These are phyloP conservation scores for Porcisia deanei DNA, from an alignment of 208 protist genomes.

Conservation along the genomic window DNA sequence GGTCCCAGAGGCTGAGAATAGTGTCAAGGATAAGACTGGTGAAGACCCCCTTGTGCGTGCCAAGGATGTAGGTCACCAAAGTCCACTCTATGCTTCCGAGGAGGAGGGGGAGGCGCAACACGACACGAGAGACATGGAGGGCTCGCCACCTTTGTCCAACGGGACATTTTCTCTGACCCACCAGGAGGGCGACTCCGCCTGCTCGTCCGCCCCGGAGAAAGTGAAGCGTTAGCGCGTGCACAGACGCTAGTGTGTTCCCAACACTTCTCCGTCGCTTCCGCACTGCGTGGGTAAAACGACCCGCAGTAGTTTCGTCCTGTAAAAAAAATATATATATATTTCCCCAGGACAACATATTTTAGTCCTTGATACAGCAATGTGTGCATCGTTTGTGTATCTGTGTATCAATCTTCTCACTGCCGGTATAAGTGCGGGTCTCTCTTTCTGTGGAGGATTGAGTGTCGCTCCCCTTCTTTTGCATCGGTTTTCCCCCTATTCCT, in stretches of 20 bases:
- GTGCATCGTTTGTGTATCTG: neutral
- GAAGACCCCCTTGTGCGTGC: conserved; percentile 29
- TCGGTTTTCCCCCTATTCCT: neutral
- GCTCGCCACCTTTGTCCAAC: conserved; percentile 55
- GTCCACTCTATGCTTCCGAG: conserved; percentile 67
- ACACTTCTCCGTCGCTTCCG: neutral
- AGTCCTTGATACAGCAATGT: neutral
- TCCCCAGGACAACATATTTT: neutral
- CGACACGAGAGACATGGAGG: conserved; percentile 35
- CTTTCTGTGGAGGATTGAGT: neutral
- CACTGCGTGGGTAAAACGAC: too few species aligned
- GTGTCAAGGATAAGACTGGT: conserved; percentile 1
- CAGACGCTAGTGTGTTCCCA: neutral
- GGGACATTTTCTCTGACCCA: conserved; percentile 37
- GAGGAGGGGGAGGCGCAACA: conserved; percentile 25
- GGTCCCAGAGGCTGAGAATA: conserved; percentile 15
- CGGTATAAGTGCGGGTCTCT: neutral
- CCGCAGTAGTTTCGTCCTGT: too few species aligned
- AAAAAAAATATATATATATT: too few species aligned
- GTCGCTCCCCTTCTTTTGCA: neutral
- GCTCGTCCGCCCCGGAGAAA: conserved; percentile 9
- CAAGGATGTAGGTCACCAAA: conserved; percentile 48
- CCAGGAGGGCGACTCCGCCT: conserved; percentile 5
- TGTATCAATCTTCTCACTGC: neutral
- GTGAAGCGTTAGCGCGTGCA: conserved; percentile 7